phyloP scores from a whole-genome alignment of 1,139 yeast genomes.

The Cylindricascospora bacillispora region DNA sequence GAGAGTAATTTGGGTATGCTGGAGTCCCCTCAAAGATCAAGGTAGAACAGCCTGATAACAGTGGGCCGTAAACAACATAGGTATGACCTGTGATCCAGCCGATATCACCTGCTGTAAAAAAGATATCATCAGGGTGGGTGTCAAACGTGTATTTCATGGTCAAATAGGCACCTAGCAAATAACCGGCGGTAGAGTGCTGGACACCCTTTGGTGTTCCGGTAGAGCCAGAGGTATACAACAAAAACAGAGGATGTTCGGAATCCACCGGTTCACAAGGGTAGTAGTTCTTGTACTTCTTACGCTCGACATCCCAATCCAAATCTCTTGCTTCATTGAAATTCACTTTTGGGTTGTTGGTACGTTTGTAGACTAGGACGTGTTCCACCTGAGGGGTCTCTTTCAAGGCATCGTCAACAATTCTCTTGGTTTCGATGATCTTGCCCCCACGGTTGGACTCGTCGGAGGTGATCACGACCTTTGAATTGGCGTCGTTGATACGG shows the following conservation, averaged over 20 bases:
- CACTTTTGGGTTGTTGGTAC: slow-evolving; percentile 58
- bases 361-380: slow-evolving; percentile 57
- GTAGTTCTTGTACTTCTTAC: slow-evolving; percentile 62
- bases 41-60: slow-evolving; percentile 66
- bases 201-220: slow-evolving; percentile 98
- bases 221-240: slow-evolving; percentile 91
- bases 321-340: slow-evolving; percentile 54
- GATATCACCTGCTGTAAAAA: slow-evolving; percentile 79
- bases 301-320: slow-evolving; percentile 74
- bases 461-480: slow-evolving; percentile 60
- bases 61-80: slow-evolving; percentile 72
- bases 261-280: slow-evolving; percentile 77
- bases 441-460: slow-evolving; percentile 80
- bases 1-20: slow-evolving; percentile 64
- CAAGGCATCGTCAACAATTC: slow-evolving; percentile 72
- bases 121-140: slow-evolving; percentile 54
- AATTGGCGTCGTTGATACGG: slow-evolving; percentile 66
- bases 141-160: slow-evolving; percentile 69
- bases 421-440: slow-evolving; percentile 69
- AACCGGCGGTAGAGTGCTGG: slow-evolving; percentile 76
- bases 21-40: slow-evolving; percentile 83
- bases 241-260: slow-evolving; percentile 86
- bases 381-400: slow-evolving; percentile 54
- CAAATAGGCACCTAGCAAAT: slow-evolving; percentile 54
- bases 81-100: slow-evolving; percentile 90